phyloP scores from a whole-genome alignment of 2,329 filamentous ascomycete genomes.

The Emergomyces orientalis region DNA sequence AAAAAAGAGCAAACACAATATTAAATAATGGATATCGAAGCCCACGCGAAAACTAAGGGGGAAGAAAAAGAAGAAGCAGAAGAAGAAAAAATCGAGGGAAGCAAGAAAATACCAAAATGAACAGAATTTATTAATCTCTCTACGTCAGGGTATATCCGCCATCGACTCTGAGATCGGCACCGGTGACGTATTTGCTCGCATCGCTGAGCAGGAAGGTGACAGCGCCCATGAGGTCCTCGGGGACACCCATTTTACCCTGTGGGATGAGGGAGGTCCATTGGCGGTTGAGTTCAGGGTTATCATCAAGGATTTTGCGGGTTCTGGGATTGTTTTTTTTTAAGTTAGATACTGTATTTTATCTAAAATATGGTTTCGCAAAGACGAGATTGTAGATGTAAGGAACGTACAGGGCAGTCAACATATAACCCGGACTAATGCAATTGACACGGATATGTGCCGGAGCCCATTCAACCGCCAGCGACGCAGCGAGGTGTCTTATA shows the following conservation, averaged over 20 bases:
- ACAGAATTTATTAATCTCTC: conserved; percentile 8
- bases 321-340: conserved; percentile 37
- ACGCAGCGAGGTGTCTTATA: conserved; percentile 76
- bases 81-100: not conserved
- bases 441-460: conserved; percentile 82
- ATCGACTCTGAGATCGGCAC: conserved; percentile 71
- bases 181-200: conserved; percentile 63
- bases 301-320: conserved; percentile 86
- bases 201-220: conserved; percentile 80
- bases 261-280: conserved; percentile 92
- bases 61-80: not conserved
- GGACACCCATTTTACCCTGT: conserved; percentile 84
- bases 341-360: too few relatives aligned
- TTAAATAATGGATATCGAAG: not conserved
- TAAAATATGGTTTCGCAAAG: too few relatives aligned
- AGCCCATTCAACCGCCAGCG: conserved; percentile 90
- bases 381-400: not conserved
- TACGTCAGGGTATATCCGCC: conserved; percentile 81
- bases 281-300: conserved; percentile 79
- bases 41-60: not conserved
- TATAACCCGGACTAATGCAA: conserved; percentile 91
- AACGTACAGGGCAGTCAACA: conserved; percentile 82
- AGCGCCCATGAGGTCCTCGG: conserved; percentile 86
- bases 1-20: not conserved
- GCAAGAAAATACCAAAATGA: not conserved